phyloP scores from a whole-genome alignment of 225 moss, liverwort and hornwort species.

The Antitrichia curtipendula region DNA sequence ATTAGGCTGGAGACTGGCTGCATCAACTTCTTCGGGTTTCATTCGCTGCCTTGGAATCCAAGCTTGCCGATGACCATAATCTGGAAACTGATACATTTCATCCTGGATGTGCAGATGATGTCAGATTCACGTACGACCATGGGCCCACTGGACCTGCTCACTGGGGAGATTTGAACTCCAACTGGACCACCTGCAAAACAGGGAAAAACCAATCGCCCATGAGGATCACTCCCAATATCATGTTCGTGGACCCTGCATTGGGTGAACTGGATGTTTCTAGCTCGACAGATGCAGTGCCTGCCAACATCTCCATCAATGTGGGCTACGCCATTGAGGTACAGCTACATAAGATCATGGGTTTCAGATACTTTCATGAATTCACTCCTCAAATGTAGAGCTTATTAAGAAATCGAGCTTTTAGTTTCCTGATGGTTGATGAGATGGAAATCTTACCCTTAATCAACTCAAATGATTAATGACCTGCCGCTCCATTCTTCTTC shows the following conservation, averaged over 20 bases:
- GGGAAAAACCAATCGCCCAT: constrained; percentile 29
- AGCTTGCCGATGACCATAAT: too few species aligned
- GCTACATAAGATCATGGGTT: background rate
- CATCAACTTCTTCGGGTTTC: background rate
- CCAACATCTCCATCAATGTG: constrained; percentile 8
- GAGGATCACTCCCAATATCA: constrained; percentile 9
- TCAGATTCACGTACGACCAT: background rate
- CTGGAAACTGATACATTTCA: background rate
- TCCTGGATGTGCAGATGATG: background rate
- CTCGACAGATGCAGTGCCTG: background rate
- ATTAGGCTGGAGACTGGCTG: too few species aligned
- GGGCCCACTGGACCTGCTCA: constrained; percentile 12
- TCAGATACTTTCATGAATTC: too few species aligned
- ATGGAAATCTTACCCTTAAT: background rate
- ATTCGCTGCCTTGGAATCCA: too few species aligned
- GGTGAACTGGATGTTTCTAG: background rate
- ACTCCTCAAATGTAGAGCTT: background rate
- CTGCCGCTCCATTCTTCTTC: background rate
- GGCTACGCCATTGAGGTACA: constrained; percentile 18
- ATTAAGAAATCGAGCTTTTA: background rate
- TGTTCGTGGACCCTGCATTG: background rate
- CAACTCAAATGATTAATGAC: too few species aligned
- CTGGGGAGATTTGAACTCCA: constrained; percentile 12
- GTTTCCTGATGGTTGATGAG: too few species aligned
- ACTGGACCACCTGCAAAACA: constrained; percentile 11